phyloP scores from a whole-genome alignment of 208 protist genomes.

The Trypanosoma scelopori region DNA sequence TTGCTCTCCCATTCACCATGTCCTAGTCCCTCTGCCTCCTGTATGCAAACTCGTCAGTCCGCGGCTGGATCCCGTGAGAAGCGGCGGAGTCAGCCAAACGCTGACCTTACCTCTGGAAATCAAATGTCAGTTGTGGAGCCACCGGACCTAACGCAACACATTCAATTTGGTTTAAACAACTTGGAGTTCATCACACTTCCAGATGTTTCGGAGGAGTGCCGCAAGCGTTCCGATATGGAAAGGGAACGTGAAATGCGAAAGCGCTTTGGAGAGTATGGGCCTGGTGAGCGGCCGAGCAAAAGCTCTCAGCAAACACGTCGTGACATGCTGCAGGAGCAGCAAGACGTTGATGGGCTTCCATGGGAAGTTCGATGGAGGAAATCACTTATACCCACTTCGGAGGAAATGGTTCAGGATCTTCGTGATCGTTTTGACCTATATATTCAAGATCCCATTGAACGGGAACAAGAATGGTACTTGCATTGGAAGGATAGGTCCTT shows the following conservation, averaged over 20 bases:
- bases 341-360: slow-evolving; percentile 87
- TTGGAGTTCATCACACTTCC: slow-evolving; percentile 75
- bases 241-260: slow-evolving; percentile 76
- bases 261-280: slow-evolving; percentile 71
- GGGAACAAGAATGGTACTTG: slow-evolving; percentile 89
- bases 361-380: slow-evolving; percentile 89
- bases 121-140: slow-evolving; percentile 81
- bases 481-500: slow-evolving; percentile 89
- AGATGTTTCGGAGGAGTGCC: slow-evolving; percentile 49
- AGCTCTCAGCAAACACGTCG: slow-evolving; percentile 66
- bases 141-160: slow-evolving; percentile 73
- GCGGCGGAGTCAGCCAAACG: slow-evolving; percentile 68
- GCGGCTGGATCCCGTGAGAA: slow-evolving; percentile 56
- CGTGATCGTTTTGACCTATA: slow-evolving; percentile 89
- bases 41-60: slow-evolving; percentile 30
- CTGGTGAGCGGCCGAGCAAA: slow-evolving; percentile 76
- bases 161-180: slow-evolving; percentile 76
- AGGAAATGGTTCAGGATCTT: slow-evolving; percentile 89
- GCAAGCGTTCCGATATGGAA: slow-evolving; percentile 71
- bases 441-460: slow-evolving; percentile 87
- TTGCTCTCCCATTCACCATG: neutral
- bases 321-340: slow-evolving; percentile 87
- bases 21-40: neutral
- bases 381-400: slow-evolving; percentile 81
- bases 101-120: slow-evolving; percentile 63